Conservation (phyloP, 495 filamentous ascomycete species). For the Amphirosellinia nigrospora region DNA sequence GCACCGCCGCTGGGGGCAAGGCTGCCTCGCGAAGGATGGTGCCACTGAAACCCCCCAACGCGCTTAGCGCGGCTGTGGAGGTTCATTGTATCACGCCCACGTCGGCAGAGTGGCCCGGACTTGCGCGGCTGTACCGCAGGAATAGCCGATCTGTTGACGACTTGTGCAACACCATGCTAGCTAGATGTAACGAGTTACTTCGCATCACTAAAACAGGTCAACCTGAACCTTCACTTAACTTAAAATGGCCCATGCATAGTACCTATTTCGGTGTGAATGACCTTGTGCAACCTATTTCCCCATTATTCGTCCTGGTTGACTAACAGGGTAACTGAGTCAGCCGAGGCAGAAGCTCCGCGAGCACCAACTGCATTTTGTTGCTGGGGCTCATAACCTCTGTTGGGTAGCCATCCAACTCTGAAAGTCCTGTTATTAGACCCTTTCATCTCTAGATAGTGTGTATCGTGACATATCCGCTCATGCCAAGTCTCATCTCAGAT, state of each 20-base stretch:
- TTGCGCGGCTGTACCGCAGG: conserved; percentile 5
- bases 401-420: neutral
- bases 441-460: neutral
- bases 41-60: conserved; percentile 27
- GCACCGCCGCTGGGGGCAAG: conserved; percentile 22
- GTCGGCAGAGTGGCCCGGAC: conserved; percentile 20
- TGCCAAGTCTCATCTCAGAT: neutral
- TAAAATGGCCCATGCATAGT: neutral
- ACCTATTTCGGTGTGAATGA: conserved; percentile 19
- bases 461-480: neutral
- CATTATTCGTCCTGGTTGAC: neutral
- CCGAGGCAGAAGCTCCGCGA: neutral
- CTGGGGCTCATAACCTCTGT: neutral
- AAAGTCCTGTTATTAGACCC: neutral
- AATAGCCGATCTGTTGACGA: conserved; percentile 9
- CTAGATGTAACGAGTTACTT: neutral
- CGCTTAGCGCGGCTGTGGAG: conserved; percentile 33
- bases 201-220: neutral
- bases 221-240: conserved; percentile 6
- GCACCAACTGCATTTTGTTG: neutral
- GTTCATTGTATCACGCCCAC: conserved; percentile 22
- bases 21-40: conserved; percentile 18
- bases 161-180: conserved; percentile 1
- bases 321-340: conserved; percentile 10
- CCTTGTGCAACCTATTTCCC: neutral